Evolutionary conservation across 179 eudicot species (phyloP).

Genomic region (Corrigiola litoralis): DNA sequence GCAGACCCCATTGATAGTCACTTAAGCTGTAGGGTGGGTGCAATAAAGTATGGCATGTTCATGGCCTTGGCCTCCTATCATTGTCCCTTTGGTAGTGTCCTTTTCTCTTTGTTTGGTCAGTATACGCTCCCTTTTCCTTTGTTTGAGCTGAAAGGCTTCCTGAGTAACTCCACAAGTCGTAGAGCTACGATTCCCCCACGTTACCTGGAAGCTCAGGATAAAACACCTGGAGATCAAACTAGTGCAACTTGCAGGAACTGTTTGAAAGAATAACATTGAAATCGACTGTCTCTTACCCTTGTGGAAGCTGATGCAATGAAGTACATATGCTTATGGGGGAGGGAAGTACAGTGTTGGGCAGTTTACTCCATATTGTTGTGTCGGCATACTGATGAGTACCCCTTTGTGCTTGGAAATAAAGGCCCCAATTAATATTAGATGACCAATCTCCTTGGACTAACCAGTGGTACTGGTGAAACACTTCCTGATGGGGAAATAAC

Average conservation of each 20-base stretch:
- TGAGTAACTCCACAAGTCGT: not conserved
- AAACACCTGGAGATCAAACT: not conserved
- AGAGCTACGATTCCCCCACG: not conserved
- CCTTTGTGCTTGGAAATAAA: slow-evolving; percentile 2
- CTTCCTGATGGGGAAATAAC: slow-evolving; percentile 15
- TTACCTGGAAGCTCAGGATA: not conserved
- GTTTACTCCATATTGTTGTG: not conserved
- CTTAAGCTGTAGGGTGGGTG: too few relatives aligned
- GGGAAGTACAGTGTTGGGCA: not conserved
- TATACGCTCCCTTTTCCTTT: not conserved
- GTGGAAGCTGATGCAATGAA: slow-evolving; percentile 3
- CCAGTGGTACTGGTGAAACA: not conserved
- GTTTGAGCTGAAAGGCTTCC: not conserved
- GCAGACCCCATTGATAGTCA: too few relatives aligned
- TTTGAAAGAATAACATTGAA: not conserved
- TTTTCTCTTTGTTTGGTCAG: not conserved
- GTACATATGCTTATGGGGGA: not conserved
- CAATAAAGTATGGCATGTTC: too few relatives aligned
- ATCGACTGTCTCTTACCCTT: not conserved
- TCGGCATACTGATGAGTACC: not conserved
- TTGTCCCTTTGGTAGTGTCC: not conserved
- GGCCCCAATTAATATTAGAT: not conserved
- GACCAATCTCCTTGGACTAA: slow-evolving; percentile 5
- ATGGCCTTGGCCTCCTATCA: too few relatives aligned
- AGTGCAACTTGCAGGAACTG: not conserved